phyloP scores from a whole-genome alignment of 2,329 filamentous ascomycete genomes.

The Neophaeococcomyces mojaviensis region DNA sequence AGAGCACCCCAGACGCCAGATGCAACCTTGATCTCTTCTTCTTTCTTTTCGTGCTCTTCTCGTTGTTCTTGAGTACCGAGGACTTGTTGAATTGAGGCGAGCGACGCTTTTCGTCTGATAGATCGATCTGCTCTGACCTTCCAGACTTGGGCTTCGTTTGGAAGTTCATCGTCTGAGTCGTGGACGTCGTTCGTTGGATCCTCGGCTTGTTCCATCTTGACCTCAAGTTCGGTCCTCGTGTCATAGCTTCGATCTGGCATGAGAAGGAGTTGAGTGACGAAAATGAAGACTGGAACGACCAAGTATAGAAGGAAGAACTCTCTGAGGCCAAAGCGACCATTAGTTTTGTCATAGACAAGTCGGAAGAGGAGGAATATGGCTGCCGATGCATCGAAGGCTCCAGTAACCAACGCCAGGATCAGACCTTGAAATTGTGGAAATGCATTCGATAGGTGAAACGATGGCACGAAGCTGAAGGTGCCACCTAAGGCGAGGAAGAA shows the following conservation, averaged over 20 bases:
- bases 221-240: constrained; percentile 68
- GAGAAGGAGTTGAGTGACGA: constrained; percentile 57
- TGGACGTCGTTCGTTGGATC: constrained; percentile 33
- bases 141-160: constrained; percentile 41
- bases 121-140: constrained; percentile 48
- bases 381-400: constrained; percentile 74
- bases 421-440: constrained; percentile 68
- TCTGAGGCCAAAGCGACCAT: constrained; percentile 37
- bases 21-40: constrained; percentile 61
- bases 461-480: constrained; percentile 72
- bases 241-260: constrained; percentile 69
- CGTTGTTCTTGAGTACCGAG: constrained; percentile 57
- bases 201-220: constrained; percentile 51
- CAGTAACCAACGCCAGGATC: constrained; percentile 70
- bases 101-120: constrained; percentile 52
- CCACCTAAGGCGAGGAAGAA: constrained; percentile 69
- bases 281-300: constrained; percentile 59
- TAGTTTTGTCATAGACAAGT: constrained; percentile 57
- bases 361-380: constrained; percentile 71
- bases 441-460: constrained; percentile 75
- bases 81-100: constrained; percentile 62
- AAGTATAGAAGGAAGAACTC: constrained; percentile 67
- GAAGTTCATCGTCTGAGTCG: constrained; percentile 45
- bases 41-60: constrained; percentile 50
- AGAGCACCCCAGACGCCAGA: constrained; percentile 80